These are phyloP conservation scores for Spergularia marina DNA, from an alignment of 148 eudicot species.

Conservation along the genomic window DNA sequence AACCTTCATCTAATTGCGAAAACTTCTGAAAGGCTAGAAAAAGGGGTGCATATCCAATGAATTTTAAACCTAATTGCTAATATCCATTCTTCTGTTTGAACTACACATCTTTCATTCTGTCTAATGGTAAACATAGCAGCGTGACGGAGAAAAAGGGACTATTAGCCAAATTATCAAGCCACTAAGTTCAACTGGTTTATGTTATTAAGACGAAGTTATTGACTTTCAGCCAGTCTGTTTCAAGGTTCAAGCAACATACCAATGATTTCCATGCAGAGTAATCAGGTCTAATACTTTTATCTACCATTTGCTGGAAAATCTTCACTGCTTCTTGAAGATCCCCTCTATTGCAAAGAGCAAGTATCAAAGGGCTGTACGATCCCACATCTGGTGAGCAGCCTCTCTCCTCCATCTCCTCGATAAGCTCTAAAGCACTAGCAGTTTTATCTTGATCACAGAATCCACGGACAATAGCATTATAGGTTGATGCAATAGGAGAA, in stretches of 20 bases:
- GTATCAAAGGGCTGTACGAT: slow-evolving; percentile 53
- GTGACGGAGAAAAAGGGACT: neutral
- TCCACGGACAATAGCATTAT: slow-evolving; percentile 45
- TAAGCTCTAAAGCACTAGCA: slow-evolving; percentile 44
- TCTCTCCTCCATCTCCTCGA: slow-evolving; percentile 57
- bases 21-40: too few species aligned
- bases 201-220: slow-evolving; percentile 18
- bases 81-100: neutral
- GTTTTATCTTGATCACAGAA: slow-evolving; percentile 59
- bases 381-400: slow-evolving; percentile 47
- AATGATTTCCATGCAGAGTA: slow-evolving; percentile 48
- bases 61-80: too few species aligned
- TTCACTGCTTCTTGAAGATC: slow-evolving; percentile 45
- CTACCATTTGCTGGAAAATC: slow-evolving; percentile 59
- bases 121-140: neutral
- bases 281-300: slow-evolving; percentile 49
- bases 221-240: slow-evolving; percentile 23
- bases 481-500: slow-evolving; percentile 54
- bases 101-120: neutral
- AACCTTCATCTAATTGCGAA: too few species aligned
- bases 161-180: slow-evolving; percentile 13
- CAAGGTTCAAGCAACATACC: slow-evolving; percentile 35
- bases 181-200: slow-evolving; percentile 26
- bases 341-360: slow-evolving; percentile 44
- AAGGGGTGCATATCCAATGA: too few species aligned